Conservation (phyloP, 257 asterid genomes). For the Striga asiatica region DNA sequence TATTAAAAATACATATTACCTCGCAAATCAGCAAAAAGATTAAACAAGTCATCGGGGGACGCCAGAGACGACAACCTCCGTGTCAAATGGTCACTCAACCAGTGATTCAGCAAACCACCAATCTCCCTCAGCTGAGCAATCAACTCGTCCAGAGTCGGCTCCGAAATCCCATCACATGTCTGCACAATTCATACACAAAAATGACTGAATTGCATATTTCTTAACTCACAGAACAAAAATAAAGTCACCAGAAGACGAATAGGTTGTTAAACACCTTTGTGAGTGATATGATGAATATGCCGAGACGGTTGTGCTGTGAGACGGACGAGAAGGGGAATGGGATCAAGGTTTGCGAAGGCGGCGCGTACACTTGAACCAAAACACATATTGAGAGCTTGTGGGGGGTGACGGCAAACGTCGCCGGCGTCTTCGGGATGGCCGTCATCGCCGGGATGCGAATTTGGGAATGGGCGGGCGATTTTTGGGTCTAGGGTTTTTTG, state of each 20-base stretch:
- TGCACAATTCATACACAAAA: constrained; percentile 20
- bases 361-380: constrained; percentile 66
- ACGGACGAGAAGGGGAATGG: constrained; percentile 88
- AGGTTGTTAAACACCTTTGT: constrained; percentile 46
- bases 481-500: constrained; percentile 30
- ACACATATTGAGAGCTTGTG: constrained; percentile 82
- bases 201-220: background rate
- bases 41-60: constrained; percentile 83
- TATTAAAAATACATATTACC: constrained; percentile 25
- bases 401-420: constrained; percentile 60
- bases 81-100: constrained; percentile 64
- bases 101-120: constrained; percentile 47
- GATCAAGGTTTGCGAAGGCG: constrained; percentile 57
- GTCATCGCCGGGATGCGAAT: constrained; percentile 24
- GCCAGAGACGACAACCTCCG: constrained; percentile 46
- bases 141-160: constrained; percentile 71
- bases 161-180: constrained; percentile 69
- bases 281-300: constrained; percentile 55
- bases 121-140: constrained; percentile 46
- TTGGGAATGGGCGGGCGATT: constrained; percentile 14
- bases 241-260: background rate
- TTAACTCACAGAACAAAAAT: background rate
- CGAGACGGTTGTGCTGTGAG: constrained; percentile 78
- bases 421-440: constrained; percentile 44
- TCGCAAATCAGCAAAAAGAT: constrained; percentile 68